Conservation (phyloP, 2,329 filamentous ascomycete species). For the Fusarium veterinarium region DNA sequence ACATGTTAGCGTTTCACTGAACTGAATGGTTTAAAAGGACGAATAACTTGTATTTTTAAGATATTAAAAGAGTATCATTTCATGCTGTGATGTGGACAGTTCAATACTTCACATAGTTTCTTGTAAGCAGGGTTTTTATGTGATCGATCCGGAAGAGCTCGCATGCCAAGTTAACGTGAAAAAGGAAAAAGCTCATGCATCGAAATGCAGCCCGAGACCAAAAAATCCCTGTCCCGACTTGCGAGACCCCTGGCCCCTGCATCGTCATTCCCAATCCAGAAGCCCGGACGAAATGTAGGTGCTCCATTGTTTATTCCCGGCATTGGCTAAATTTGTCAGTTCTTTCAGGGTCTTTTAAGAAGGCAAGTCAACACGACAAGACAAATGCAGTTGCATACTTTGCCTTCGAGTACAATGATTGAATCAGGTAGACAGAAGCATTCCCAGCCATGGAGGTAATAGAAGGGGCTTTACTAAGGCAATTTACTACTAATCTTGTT, state of each 20-base stretch:
- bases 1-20: slow-evolving; percentile 1
- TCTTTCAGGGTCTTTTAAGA: slow-evolving; percentile 1
- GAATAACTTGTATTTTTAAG: background rate
- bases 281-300: slow-evolving; percentile 12
- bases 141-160: background rate
- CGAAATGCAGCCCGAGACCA: background rate
- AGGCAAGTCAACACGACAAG: background rate
- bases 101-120: no score
- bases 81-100: background rate
- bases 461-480: background rate
- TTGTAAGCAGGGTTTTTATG: background rate
- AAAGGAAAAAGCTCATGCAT: background rate
- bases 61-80: background rate
- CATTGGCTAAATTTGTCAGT: slow-evolving; percentile 3
- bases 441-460: background rate
- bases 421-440: background rate
- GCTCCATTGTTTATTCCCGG: slow-evolving; percentile 28
- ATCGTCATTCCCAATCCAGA: slow-evolving; percentile 8
- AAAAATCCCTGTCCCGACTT: slow-evolving; percentile 7
- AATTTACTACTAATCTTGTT: background rate
- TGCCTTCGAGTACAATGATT: background rate
- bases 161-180: background rate
- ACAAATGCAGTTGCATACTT: background rate
- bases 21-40: background rate
- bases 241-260: slow-evolving; percentile 22